phyloP scores from a whole-genome alignment of 2,329 filamentous ascomycete species.

The Fusarium coffeatum region DNA sequence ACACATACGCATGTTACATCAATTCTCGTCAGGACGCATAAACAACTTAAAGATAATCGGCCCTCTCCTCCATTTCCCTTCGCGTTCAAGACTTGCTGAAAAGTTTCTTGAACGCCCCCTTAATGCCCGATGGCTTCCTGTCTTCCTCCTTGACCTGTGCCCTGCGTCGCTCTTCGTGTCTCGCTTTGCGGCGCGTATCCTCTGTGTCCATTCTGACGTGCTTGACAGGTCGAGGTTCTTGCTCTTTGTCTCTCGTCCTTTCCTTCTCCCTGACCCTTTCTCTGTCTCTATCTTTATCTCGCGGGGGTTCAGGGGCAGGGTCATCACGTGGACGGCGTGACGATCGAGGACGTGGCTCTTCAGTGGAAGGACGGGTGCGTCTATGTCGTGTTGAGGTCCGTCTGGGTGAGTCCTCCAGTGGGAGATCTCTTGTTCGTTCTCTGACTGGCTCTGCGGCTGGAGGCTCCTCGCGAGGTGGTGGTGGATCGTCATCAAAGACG shows the following conservation, averaged over 20 bases:
- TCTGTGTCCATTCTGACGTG: constrained; percentile 49
- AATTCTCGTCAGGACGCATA: constrained; percentile 42
- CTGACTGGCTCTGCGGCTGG: constrained; percentile 33
- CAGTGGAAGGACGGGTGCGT: constrained; percentile 31
- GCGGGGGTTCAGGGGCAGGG: constrained; percentile 24
- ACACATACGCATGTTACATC: constrained; percentile 40
- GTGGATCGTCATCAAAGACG: constrained; percentile 44
- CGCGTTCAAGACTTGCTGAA: constrained; percentile 42
- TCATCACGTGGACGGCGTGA: constrained; percentile 41
- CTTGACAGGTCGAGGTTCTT: constrained; percentile 32
- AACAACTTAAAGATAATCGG: constrained; percentile 25
- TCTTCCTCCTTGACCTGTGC: constrained; percentile 49
- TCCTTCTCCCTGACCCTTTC: constrained; percentile 26
- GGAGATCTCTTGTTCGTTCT: constrained; percentile 41
- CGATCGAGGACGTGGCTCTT: constrained; percentile 39
- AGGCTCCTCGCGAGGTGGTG: constrained; percentile 43
- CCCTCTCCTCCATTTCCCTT: constrained; percentile 16
- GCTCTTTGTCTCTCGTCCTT: constrained; percentile 15
- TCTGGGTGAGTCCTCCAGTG: constrained; percentile 47
- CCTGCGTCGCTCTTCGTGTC: constrained; percentile 49
- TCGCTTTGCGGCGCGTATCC: constrained; percentile 51
- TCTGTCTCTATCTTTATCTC: constrained; percentile 27
- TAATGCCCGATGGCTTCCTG: constrained; percentile 49
- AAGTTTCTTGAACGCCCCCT: constrained; percentile 49
- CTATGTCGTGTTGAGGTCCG: constrained; percentile 44